Conservation (phyloP, 805 yeast genomes). For the Suhomyces pyralidae region DNA sequence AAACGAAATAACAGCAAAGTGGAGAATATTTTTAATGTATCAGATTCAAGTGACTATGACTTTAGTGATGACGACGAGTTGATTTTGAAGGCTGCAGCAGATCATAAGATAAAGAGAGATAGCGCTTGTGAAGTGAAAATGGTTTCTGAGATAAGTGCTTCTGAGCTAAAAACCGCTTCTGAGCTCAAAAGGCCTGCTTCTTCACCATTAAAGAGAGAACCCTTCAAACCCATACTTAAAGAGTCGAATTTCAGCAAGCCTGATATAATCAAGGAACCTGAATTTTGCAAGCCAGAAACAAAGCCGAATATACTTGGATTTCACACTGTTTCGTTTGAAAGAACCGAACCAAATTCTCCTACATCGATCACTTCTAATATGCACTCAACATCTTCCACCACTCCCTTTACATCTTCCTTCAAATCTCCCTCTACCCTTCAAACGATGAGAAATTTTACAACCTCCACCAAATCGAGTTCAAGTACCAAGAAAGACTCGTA, state of each 20-base stretch:
- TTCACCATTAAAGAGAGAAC: neutral
- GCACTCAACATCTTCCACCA: too few relatives aligned
- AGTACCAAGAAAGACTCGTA: slow-evolving; percentile 2
- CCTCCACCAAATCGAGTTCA: slow-evolving; percentile 7
- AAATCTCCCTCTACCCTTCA: neutral
- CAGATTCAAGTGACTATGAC: neutral
- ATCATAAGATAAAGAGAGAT: neutral
- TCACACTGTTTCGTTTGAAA: neutral
- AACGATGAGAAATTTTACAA: slow-evolving; percentile 3
- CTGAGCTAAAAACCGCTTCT: too few relatives aligned
- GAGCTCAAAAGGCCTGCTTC: neutral
- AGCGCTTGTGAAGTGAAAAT: too few relatives aligned
- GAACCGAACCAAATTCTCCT: neutral
- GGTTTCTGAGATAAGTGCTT: too few relatives aligned
- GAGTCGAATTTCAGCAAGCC: neutral
- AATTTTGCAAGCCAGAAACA: too few relatives aligned
- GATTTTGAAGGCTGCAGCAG: slow-evolving; percentile 9
- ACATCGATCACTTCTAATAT: too few relatives aligned
- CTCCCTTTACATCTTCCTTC: neutral
- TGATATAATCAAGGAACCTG: neutral
- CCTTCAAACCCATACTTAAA: neutral
- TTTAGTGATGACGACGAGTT: slow-evolving; percentile 13
- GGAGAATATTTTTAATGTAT: too few relatives aligned
- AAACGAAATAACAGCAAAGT: neutral
- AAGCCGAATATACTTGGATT: slow-evolving; percentile 2